phyloP scores from a whole-genome alignment of 2,329 filamentous ascomycete genomes.

The Calonectria fujianensis region DNA sequence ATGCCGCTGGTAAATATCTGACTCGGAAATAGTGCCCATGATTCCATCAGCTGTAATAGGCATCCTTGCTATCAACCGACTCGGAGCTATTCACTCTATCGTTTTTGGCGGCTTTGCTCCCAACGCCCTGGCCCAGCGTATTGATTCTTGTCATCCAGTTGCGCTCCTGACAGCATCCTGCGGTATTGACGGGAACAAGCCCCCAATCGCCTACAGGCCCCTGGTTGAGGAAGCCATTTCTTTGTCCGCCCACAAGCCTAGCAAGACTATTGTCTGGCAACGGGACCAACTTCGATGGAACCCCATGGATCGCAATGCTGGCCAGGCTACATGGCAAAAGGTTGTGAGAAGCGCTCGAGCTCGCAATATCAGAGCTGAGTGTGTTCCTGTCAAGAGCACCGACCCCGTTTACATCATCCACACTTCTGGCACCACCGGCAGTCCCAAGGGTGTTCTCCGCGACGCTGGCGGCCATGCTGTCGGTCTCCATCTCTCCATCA shows the following conservation, averaged over 20 bases:
- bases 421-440: slow-evolving; percentile 87
- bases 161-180: slow-evolving; percentile 92
- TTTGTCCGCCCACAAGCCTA: slow-evolving; percentile 82
- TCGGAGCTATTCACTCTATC: slow-evolving; percentile 92
- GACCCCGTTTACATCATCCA: slow-evolving; percentile 95
- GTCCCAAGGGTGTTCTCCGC: slow-evolving; percentile 88
- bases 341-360: slow-evolving; percentile 82
- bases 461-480: slow-evolving; percentile 92
- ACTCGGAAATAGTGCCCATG: slow-evolving; percentile 85
- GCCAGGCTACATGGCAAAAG: slow-evolving; percentile 87
- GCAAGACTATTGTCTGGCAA: slow-evolving; percentile 88
- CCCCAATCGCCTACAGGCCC: slow-evolving; percentile 84
- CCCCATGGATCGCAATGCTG: slow-evolving; percentile 77
- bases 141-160: slow-evolving; percentile 86
- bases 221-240: slow-evolving; percentile 84
- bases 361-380: slow-evolving; percentile 80
- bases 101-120: slow-evolving; percentile 96
- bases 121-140: slow-evolving; percentile 87
- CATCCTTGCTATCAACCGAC: slow-evolving; percentile 85
- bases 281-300: slow-evolving; percentile 85
- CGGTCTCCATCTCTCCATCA: slow-evolving; percentile 86
- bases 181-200: slow-evolving; percentile 91
- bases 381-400: slow-evolving; percentile 85
- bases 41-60: slow-evolving; percentile 92
- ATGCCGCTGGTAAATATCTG: background rate